Evolutionary conservation across 164 flowering plant species (phyloP), one percentile per base, ranked within the genome.

Genomic region (Platanus orientalis): DNA sequence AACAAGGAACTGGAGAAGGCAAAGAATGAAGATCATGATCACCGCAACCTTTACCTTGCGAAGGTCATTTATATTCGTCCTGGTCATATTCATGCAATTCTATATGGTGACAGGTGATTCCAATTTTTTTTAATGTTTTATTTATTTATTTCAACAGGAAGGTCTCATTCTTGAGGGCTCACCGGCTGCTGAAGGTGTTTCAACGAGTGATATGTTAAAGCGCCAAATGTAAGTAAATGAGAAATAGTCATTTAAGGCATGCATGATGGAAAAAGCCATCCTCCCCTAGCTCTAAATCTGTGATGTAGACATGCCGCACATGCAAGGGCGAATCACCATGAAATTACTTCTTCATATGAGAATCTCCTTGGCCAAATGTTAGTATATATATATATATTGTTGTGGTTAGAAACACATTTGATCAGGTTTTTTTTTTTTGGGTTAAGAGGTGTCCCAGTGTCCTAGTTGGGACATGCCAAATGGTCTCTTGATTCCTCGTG

Each of bases 121-220:
- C 11, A 21, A n/a, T 44, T 27, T 24, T 17, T 40, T 25, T 74
- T 57, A 7, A 36, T 23, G 3, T 6, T 21, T 24, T 48, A 2
- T 48, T 36, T 73, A 60, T 47, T 48, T 55, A 9, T 52, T 63
- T 29, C 30, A 62, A 71, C 69, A 94, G 99, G 97, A 95, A 76
- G 99, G 97, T 48, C 73, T 85, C 57, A 86, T 95, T 72, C 64
- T 85, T 61, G 94, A 83, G 75, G 96, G 89, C n/a, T 83, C 93
- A 60, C 88, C 92, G 55, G 99, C 97, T 73, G 93, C 99, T 50
- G 85, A 80, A 73, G 97, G 94, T 71, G 96, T 95, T 77, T 95
- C 97, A 28, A 78, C 79, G 20, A 76, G 71, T 75, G 99, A 95
- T 70, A 83, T 95, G 94, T 57, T 69, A 42, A 95, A 89, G 74